Base-by-base conservation (phyloP, 306 rosid genomes). In the Quercus ilex region DNA sequence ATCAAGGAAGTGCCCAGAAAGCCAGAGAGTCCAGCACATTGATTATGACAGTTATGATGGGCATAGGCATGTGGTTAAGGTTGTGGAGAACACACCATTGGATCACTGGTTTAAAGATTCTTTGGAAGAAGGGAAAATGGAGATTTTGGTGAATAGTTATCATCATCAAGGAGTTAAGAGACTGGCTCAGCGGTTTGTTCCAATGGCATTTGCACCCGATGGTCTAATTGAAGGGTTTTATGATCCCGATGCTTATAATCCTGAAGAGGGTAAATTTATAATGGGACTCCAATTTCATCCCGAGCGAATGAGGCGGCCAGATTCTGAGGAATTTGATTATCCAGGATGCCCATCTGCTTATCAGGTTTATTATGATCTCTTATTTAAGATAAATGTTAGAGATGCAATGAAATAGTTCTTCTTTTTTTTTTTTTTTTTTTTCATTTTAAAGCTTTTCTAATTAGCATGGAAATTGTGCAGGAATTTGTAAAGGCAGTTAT, bases 251-350 rank as follows among this genome's bases (percentile, higher is more conserved):
- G 97, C 92, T 83, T 92, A 92, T 82, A 90, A 90, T 80, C 97
- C 97, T 1, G 92, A 91, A 59, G 97, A 91, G 81, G 97, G 98
- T 1, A 94, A 94, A 85, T 94, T 94, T 28, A 92, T 94, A 3
- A 94, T 94, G 99, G 97, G 97, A 2, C 90, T 94, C 64, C 99
- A 94, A 51, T 94, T 94, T 84, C 97, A 94, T 65, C 99, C 99
- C 1, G 99, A 94, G 55, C 76, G 97, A 70, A 94, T 94, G 99
- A 87, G 97, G 70, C 81, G 53, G 55, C 62, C 78, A 5, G 92
- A 92, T 80, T 91, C 99, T 1, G 97, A 94, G 0, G 90, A 94
- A 62, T 94, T 92, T 83, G 97, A 94, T 84, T 94, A 94, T 56
- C 92, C 92, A 0, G 97, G 97, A 60, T 92, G 99, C 78, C 93